Percentiles rank a stretch among this genome's conserved stretches.
These are phyloP conservation scores for Verticillium albo-atrum DNA, from an alignment of 2,329 filamentous ascomycete genomes.

Conservation along the genomic window DNA sequence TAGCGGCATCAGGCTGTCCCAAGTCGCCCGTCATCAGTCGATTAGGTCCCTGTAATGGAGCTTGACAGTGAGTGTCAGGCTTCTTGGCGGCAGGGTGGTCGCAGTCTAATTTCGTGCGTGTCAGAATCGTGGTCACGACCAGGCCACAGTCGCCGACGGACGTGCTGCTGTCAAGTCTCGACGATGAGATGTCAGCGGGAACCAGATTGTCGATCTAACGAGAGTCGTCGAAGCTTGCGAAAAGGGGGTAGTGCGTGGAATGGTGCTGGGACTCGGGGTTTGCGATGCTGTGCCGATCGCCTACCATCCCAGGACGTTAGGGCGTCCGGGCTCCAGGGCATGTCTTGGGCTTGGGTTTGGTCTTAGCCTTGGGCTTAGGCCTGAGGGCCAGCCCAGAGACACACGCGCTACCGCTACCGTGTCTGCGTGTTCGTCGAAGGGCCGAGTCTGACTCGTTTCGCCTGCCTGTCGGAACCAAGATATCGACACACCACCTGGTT, in stretches of 20 bases:
- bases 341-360: too few species aligned
- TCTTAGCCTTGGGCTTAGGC: too few species aligned
- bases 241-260: not conserved
- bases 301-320: too few species aligned
- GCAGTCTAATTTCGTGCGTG: not conserved
- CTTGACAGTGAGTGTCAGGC: not conserved
- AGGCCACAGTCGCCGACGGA: not conserved
- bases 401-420: not conserved
- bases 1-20: not conserved
- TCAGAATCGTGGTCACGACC: not conserved
- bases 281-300: not conserved
- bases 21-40: not conserved
- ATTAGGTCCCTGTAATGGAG: not conserved
- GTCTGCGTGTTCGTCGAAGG: not conserved
- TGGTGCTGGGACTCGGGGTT: not conserved
- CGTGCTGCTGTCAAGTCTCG: not conserved
- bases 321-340: not conserved
- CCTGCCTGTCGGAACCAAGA: not conserved
- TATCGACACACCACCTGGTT: not conserved
- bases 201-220: not conserved
- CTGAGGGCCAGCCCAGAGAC: too few species aligned
- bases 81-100: not conserved
- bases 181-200: constrained; percentile 1
- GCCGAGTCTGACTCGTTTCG: not conserved
- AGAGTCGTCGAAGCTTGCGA: not conserved